phyloP scores from a whole-genome alignment of 371 early-diverging fungal species.

The Mortierella sp. region DNA sequence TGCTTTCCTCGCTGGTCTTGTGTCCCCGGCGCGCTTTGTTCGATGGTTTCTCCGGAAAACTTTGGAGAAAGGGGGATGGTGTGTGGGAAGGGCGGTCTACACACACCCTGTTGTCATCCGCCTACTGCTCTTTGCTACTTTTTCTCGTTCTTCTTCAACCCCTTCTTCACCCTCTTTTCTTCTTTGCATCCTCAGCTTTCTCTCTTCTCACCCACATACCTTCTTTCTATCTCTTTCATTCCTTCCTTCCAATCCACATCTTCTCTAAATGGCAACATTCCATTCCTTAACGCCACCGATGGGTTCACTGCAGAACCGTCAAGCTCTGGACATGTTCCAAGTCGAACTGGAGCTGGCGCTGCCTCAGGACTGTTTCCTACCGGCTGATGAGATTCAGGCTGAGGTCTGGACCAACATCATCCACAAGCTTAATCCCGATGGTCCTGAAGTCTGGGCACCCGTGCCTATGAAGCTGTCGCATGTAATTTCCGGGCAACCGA shows the following conservation, averaged over 20 bases:
- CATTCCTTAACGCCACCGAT: constrained; percentile 35
- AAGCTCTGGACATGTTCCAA: constrained; percentile 36
- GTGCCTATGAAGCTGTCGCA: constrained; percentile 43
- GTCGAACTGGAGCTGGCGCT: constrained; percentile 31
- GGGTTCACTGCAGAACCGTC: constrained; percentile 32
- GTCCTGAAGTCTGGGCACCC: constrained; percentile 39
- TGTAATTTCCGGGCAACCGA: constrained; percentile 25
- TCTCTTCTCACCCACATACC: too few relatives aligned
- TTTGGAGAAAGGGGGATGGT: too few relatives aligned
- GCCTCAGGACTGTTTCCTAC: constrained; percentile 43
- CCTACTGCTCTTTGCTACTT: too few relatives aligned
- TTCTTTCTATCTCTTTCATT: not conserved
- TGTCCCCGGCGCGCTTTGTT: too few relatives aligned
- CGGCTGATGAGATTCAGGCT: constrained; percentile 39
- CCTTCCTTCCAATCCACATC: not conserved
- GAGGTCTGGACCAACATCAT: constrained; percentile 52
- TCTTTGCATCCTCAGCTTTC: too few relatives aligned
- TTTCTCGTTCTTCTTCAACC: too few relatives aligned
- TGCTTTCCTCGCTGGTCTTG: too few relatives aligned
- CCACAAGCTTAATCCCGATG: constrained; percentile 40
- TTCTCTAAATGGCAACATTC: constrained; percentile 40
- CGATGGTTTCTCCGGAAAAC: too few relatives aligned
- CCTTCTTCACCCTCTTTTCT: too few relatives aligned
- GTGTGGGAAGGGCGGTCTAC: too few relatives aligned
- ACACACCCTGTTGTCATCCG: too few relatives aligned